Conservation (phyloP, 305 asterid species). For the Vinca major region DNA sequence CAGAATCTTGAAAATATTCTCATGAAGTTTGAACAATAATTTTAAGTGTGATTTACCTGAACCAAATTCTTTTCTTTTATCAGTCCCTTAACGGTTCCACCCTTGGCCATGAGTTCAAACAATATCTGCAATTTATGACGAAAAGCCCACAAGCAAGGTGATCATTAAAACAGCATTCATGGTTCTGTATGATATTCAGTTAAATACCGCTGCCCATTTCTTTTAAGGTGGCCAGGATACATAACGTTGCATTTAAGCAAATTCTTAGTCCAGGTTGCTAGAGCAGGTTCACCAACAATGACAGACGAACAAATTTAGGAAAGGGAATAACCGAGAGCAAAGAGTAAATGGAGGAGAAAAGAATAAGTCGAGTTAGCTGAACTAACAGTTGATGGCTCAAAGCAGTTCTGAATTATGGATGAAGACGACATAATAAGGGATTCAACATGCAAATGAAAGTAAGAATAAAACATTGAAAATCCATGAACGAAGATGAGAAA, state of each 20-base stretch:
- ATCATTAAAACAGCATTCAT: background rate
- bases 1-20: background rate
- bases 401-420: background rate
- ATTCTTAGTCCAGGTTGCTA: background rate
- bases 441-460: background rate
- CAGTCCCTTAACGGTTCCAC: slow-evolving; percentile 87
- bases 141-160: slow-evolving; percentile 4
- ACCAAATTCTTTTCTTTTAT: slow-evolving; percentile 86
- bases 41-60: slow-evolving; percentile 52
- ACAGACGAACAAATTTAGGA: background rate
- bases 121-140: slow-evolving; percentile 46
- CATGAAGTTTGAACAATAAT: background rate
- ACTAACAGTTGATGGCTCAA: background rate
- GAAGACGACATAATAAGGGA: background rate
- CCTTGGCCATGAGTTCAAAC: slow-evolving; percentile 76
- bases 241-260: background rate
- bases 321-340: background rate
- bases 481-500: background rate
- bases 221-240: background rate
- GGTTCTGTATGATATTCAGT: background rate
- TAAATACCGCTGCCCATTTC: background rate
- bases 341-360: background rate
- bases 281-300: background rate
- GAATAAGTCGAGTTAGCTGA: background rate
- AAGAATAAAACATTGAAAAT: slow-evolving; percentile 1